Evolutionary conservation across 192 early-diverging fungal genomes (phyloP), one percentile per base, ranked within the genome.

Genomic region (Gonapodya prolifera): DNA sequence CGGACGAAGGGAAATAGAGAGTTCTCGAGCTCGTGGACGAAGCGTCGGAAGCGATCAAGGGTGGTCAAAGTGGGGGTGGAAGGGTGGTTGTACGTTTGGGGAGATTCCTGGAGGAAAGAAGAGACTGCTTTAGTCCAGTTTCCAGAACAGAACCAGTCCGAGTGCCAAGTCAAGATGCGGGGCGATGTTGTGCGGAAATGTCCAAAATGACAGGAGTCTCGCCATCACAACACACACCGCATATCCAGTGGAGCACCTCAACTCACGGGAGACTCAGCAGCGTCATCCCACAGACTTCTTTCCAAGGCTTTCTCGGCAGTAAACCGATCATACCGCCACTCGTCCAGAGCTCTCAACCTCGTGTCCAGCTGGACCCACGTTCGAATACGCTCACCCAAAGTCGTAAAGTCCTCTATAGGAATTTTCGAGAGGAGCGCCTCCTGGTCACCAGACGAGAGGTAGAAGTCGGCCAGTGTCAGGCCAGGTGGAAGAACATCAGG

Each of bases 1-100:
- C 31, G 16, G 18, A 73, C 28, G 31, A 73, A 73, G 71, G 71
- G 71, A 29, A 73, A 73, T 2, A 73, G 71, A 2, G 18, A 30
- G 71, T 18, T 8, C 71, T 73, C 71, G 18, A 30, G 32, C 8
- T 2, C 71, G 31, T 8, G 18, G 71, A 73, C 28, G 71, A 73
- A 73, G 71, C 71, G 71, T 2, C 71, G 71, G 71, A 32, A 18
- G 71, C 32, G 32, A 29, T 73, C 71, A 32, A 73, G 71, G 28
- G 71, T 73, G 28, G 28, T 2, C 71, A 13, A 13, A 32, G 71
- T 73, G 71, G 29, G 45, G 45, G 45, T 61, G 45, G 45, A 61
- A 23, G 23, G 8, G 8, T 61, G 45, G 45, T 8, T n/a, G n/a
- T n/a, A n/a, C n/a, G n/a, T n/a, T n/a, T n/a, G n/a, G n/a, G n/a